Evolutionary conservation across 2,329 filamentous ascomycete genomes (phyloP).

Genomic region (Beauveria sp.): DNA sequence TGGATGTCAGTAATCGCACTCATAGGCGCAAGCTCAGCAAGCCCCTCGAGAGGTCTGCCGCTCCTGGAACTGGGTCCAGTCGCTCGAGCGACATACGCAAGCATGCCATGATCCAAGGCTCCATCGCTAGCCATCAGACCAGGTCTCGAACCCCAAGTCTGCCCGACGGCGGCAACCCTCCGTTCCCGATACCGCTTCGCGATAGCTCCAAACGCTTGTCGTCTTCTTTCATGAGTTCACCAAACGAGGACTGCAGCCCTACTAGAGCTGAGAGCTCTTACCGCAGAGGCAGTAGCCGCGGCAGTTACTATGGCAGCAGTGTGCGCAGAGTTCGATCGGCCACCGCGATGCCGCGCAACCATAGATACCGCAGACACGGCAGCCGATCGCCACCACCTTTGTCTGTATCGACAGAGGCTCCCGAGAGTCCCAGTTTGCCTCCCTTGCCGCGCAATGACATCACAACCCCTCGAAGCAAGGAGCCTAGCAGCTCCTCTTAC

Average conservation of each 20-base stretch:
- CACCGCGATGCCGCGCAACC: slow-evolving; percentile 56
- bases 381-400: slow-evolving; percentile 59
- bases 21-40: slow-evolving; percentile 25
- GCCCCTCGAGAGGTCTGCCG: slow-evolving; percentile 31
- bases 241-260: slow-evolving; percentile 71
- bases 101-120: slow-evolving; percentile 72
- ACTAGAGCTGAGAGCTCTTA: slow-evolving; percentile 54
- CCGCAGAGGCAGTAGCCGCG: slow-evolving; percentile 40
- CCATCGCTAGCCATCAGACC: slow-evolving; percentile 60
- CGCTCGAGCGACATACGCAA: slow-evolving; percentile 62
- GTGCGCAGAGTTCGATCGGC: slow-evolving; percentile 83
- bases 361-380: slow-evolving; percentile 40
- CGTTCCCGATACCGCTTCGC: slow-evolving; percentile 85
- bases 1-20: slow-evolving; percentile 19
- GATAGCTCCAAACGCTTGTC: slow-evolving; percentile 68
- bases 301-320: slow-evolving; percentile 50
- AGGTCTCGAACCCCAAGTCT: slow-evolving; percentile 59
- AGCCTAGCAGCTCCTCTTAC: slow-evolving; percentile 32
- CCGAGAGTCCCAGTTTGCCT: slow-evolving; percentile 64
- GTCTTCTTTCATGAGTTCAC: slow-evolving; percentile 53
- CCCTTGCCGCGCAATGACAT: slow-evolving; percentile 68
- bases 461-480: slow-evolving; percentile 47
- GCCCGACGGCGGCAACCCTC: slow-evolving; percentile 57
- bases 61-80: slow-evolving; percentile 28
- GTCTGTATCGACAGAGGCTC: slow-evolving; percentile 58